Evolutionary conservation across 202 grass and related monocot species (phyloP).

Genomic region (Hordeum pubiflorum): DNA sequence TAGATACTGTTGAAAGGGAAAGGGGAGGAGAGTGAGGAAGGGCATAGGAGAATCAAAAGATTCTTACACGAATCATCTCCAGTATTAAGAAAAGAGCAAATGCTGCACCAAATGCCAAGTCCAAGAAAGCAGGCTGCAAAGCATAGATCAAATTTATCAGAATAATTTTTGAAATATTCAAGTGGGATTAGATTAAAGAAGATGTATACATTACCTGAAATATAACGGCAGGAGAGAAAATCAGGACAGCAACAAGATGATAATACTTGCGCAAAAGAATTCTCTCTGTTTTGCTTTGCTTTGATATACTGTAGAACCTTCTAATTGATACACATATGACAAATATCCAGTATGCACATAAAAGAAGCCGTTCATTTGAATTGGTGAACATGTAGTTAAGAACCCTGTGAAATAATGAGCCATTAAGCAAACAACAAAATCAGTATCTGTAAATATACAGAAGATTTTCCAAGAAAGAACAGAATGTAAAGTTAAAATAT

Average conservation of each 20-base stretch:
- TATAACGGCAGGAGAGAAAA: conserved; percentile 89
- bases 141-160: conserved; percentile 7
- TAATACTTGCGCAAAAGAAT: conserved; percentile 99
- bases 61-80: conserved; percentile 90
- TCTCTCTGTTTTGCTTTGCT: conserved; percentile 81
- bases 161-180: conserved; percentile 22
- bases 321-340: conserved; percentile 78
- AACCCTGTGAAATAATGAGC: conserved; percentile 58
- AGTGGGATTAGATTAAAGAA: neutral
- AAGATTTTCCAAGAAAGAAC: conserved; percentile 2
- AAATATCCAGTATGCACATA: conserved; percentile 94
- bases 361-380: conserved; percentile 52
- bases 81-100: conserved; percentile 85
- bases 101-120: conserved; percentile 96
- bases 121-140: conserved; percentile 87
- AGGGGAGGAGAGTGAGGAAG: neutral
- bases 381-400: conserved; percentile 73
- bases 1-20: neutral
- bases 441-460: neutral
- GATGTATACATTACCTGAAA: conserved; percentile 53
- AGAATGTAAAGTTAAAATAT: neutral
- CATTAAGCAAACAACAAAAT: neutral
- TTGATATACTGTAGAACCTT: conserved; percentile 93
- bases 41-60: neutral
- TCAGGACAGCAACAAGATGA: conserved; percentile 88